These are phyloP conservation scores for Lepidopterella palustris DNA, from an alignment of 495 filamentous ascomycete genomes.

Conservation along the genomic window DNA sequence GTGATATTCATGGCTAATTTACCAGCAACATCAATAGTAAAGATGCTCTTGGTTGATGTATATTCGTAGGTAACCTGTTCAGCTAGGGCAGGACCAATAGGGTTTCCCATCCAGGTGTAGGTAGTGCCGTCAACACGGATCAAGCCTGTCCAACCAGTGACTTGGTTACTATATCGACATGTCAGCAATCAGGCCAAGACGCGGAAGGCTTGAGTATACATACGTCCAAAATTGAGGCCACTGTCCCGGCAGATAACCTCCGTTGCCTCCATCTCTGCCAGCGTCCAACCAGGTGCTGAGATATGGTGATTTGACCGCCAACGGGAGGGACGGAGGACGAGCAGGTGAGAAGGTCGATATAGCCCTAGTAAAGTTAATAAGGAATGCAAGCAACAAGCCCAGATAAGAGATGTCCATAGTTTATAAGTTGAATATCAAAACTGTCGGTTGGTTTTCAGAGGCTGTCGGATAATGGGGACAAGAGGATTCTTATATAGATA, in stretches of 20 bases:
- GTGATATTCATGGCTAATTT: constrained; percentile 49
- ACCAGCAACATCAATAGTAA: constrained; percentile 46
- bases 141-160: constrained; percentile 50
- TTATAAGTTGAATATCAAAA: not conserved
- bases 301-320: constrained; percentile 55
- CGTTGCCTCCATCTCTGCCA: constrained; percentile 49
- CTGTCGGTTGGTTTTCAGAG: too few relatives aligned
- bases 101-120: constrained; percentile 53
- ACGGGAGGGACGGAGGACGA: constrained; percentile 49
- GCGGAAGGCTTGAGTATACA: constrained; percentile 17
- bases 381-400: not conserved
- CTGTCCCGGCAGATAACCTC: constrained; percentile 52
- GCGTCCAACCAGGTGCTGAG: constrained; percentile 50
- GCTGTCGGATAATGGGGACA: too few relatives aligned
- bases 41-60: constrained; percentile 53
- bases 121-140: constrained; percentile 50
- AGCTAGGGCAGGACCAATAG: constrained; percentile 38
- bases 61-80: constrained; percentile 51
- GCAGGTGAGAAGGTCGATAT: constrained; percentile 48
- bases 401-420: not conserved
- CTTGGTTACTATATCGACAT: constrained; percentile 36
- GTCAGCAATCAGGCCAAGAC: not conserved
- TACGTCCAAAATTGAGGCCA: constrained; percentile 54
- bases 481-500: too few relatives aligned
- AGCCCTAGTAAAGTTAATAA: not conserved